Evolutionary conservation across 768 basidiomycete species (phyloP).

Genomic region (Amanita fuliginea): DNA sequence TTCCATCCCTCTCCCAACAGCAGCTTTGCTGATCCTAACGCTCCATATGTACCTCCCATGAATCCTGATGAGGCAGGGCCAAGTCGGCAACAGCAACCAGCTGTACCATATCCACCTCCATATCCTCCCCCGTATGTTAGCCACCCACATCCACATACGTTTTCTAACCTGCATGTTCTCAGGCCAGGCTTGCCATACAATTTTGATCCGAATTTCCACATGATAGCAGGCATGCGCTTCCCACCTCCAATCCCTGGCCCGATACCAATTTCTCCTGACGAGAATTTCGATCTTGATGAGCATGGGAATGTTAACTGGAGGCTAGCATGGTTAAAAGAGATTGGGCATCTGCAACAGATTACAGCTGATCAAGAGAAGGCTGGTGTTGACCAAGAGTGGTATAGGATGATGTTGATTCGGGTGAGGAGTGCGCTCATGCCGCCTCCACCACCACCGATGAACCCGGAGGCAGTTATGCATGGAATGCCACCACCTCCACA

Average conservation of each 20-base stretch:
- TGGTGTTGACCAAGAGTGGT: conserved; percentile 77
- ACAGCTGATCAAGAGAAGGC: conserved; percentile 76
- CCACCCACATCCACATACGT: background rate
- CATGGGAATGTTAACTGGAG: conserved; percentile 77
- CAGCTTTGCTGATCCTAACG: conserved; percentile 42
- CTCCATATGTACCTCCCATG: conserved; percentile 47
- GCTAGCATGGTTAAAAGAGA: conserved; percentile 70
- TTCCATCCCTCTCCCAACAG: conserved; percentile 37
- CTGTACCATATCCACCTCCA: conserved; percentile 48
- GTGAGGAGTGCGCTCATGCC: conserved; percentile 64
- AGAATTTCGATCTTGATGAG: conserved; percentile 63
- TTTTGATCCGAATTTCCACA: conserved; percentile 65
- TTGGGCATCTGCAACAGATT: conserved; percentile 63
- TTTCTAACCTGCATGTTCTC: conserved; percentile 2
- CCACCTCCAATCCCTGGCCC: conserved; percentile 38
- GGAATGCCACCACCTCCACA: conserved; percentile 27
- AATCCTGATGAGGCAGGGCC: conserved; percentile 50
- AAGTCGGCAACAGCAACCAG: conserved; percentile 35
- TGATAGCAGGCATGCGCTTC: conserved; percentile 61
- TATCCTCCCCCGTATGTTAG: conserved; percentile 42
- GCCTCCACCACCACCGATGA: conserved; percentile 28
- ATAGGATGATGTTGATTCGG: conserved; percentile 75
- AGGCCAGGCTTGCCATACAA: conserved; percentile 23
- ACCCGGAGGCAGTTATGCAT: conserved; percentile 38
- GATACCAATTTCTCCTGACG: conserved; percentile 53